Base-by-base conservation (phyloP, 805 yeast species). In the Komagataella populi region DNA sequence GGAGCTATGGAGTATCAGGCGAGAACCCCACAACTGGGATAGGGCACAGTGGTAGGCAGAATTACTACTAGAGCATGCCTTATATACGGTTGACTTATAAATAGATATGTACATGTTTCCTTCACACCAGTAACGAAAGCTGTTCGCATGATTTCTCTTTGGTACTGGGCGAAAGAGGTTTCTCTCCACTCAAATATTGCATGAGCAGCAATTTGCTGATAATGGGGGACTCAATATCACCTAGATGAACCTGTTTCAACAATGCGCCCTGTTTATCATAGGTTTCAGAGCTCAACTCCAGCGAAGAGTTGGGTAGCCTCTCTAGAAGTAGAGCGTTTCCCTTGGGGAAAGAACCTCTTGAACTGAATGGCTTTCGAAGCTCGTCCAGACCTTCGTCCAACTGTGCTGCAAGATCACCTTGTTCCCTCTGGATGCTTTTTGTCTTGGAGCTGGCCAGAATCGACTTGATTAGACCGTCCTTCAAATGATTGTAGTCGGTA, bases 391-490 rank as follows among this genome's bases (percentile, higher is more conserved):
- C 96, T 0, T 48, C 17, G 8, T 66, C 65, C n/a, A 71, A 71
- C n/a, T 77, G 62, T 22, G 64, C 68, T 2, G 72, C 78, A 36
- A 68, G 68, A 44, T 73, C 68, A 16, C 30, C 22, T 6, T 71
- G 66, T 30, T 30, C 39, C 14, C 39, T 30, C 12, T 66, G 71
- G 36, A 71, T 59, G 22, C 67, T 64, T 56, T 80, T 80, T 50
- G 83, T 77, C 54, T 73, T 68, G 2, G 84, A 80, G 60, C 79
- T 80, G 43, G 87, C 84, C 63, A 83, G 71, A 48, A 87, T 77
- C 17, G 96, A 80, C 63, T 90, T 83, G 49, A 88, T 77, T 54
- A 93, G 77, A 0, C 98, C 98, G 62, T 93, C 98, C 56, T 85
- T 78, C 60, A 91, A 67, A 63, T 93, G 98, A 55, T 81, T 80